These are phyloP conservation scores for Solanum microdontum DNA, from an alignment of 257 asterid species.

Conservation along the genomic window DNA sequence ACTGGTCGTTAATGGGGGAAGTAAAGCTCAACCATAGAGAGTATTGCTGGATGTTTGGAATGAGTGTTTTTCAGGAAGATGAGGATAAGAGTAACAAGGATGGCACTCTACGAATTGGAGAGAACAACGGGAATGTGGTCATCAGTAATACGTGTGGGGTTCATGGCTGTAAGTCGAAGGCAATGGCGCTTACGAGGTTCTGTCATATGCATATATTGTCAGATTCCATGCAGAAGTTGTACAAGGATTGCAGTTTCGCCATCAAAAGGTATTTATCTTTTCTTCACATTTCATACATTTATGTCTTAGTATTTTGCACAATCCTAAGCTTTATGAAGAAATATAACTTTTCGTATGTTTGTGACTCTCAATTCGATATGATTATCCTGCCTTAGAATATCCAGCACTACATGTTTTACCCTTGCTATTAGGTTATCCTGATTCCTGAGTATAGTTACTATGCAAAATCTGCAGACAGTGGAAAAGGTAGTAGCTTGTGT, in stretches of 20 bases:
- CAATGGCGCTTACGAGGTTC: slow-evolving; percentile 44
- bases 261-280: slow-evolving; percentile 43
- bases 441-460: no score
- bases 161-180: slow-evolving; percentile 38
- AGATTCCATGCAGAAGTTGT: slow-evolving; percentile 64
- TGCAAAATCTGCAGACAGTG: no score
- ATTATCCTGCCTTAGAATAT: no score
- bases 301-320: background rate
- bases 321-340: background rate
- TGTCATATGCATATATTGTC: slow-evolving; percentile 62
- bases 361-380: background rate
- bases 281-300: background rate
- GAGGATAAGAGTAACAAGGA: slow-evolving; percentile 28
- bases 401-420: no score
- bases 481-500: no score
- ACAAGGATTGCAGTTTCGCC: slow-evolving; percentile 58
- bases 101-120: slow-evolving; percentile 7
- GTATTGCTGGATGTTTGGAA: slow-evolving; percentile 63
- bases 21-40: slow-evolving; percentile 40
- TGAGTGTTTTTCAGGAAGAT: slow-evolving; percentile 50
- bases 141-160: slow-evolving; percentile 23
- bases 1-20: slow-evolving; percentile 82
- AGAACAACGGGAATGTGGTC: background rate
- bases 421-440: no score
- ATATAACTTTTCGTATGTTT: background rate